Evolutionary conservation across 1,139 yeast genomes (phyloP).

Genomic region (Zygoascus hellenicus): DNA sequence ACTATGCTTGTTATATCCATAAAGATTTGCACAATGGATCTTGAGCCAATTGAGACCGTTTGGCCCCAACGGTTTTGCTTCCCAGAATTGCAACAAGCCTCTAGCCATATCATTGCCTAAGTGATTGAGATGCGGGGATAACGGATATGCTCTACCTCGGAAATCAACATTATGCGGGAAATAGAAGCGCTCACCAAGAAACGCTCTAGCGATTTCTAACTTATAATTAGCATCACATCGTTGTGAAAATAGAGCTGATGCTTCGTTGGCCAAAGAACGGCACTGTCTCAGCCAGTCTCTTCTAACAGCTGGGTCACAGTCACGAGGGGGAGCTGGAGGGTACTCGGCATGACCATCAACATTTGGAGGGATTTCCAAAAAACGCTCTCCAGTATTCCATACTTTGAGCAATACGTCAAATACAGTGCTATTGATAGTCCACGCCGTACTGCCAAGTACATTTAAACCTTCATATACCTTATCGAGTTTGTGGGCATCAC

Average conservation of each 20-base stretch:
- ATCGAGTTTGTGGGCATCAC: conserved; percentile 59
- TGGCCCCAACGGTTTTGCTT: conserved; percentile 71
- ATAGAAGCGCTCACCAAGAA: conserved; percentile 68
- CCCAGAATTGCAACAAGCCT: conserved; percentile 82
- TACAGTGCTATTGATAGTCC: conserved; percentile 80
- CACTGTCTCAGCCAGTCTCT: conserved; percentile 63
- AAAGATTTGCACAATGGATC: conserved; percentile 82
- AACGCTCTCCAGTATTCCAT: conserved; percentile 82
- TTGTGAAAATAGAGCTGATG: conserved; percentile 67
- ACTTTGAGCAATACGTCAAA: conserved; percentile 64
- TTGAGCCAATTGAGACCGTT: conserved; percentile 82
- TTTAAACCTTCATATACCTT: conserved; percentile 75
- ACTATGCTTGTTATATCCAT: conserved; percentile 81
- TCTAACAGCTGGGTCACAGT: conserved; percentile 60
- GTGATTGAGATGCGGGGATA: conserved; percentile 75
- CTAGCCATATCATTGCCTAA: conserved; percentile 89
- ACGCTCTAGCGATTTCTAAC: conserved; percentile 91
- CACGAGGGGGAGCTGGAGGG: conserved; percentile 60
- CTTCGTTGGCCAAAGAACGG: conserved; percentile 52
- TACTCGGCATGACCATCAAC: conserved; percentile 45
- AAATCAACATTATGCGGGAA: conserved; percentile 94
- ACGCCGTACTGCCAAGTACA: conserved; percentile 80
- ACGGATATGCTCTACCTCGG: conserved; percentile 93
- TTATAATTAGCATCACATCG: conserved; percentile 93
- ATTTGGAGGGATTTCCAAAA: conserved; percentile 70